A percentile compares a stretch with the other conserved stretches of the same genome.
phyloP scores from a whole-genome alignment of 108 stramenopile species.

The Cyclotella atomus region DNA sequence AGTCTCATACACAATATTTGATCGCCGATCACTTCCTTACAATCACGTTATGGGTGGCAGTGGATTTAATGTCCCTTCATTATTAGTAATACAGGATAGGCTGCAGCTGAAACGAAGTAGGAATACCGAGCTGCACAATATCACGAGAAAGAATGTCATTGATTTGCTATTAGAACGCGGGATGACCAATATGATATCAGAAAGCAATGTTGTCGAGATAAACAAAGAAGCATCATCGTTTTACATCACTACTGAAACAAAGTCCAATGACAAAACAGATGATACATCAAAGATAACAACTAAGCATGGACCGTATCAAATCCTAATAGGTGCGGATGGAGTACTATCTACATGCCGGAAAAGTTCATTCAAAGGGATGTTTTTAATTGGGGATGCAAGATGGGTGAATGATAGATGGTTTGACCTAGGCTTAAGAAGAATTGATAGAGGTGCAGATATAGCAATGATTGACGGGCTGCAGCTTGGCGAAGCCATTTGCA shows the following conservation, averaged over 20 bases:
- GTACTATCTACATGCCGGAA: slow-evolving; percentile 22
- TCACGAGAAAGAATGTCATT: slow-evolving; percentile 27
- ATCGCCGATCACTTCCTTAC: slow-evolving; percentile 27
- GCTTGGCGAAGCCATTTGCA: slow-evolving; percentile 12
- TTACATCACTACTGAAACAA: slow-evolving; percentile 11
- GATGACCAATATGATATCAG: not conserved
- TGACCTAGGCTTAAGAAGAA: slow-evolving; percentile 34
- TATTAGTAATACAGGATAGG: not conserved
- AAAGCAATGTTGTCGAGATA: slow-evolving; percentile 7
- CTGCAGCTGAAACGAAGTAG: slow-evolving; percentile 1
- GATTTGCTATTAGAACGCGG: slow-evolving; percentile 12
- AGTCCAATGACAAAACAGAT: not conserved
- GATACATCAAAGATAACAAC: not conserved
- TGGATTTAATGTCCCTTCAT: slow-evolving; percentile 31
- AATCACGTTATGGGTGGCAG: slow-evolving; percentile 30
- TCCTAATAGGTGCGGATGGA: slow-evolving; percentile 40
- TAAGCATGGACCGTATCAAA: slow-evolving; percentile 36
- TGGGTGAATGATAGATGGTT: slow-evolving; percentile 50
- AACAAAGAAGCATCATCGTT: slow-evolving; percentile 2
- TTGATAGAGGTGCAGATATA: slow-evolving; percentile 40
- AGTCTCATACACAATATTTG: slow-evolving; percentile 25
- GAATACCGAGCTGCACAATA: not conserved
- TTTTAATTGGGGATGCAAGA: slow-evolving; percentile 46
- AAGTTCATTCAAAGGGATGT: slow-evolving; percentile 11
- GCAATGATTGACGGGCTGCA: slow-evolving; percentile 41